Evolutionary conservation across 768 basidiomycete species (phyloP).

Genomic region (Leccinum disarticulatum): DNA sequence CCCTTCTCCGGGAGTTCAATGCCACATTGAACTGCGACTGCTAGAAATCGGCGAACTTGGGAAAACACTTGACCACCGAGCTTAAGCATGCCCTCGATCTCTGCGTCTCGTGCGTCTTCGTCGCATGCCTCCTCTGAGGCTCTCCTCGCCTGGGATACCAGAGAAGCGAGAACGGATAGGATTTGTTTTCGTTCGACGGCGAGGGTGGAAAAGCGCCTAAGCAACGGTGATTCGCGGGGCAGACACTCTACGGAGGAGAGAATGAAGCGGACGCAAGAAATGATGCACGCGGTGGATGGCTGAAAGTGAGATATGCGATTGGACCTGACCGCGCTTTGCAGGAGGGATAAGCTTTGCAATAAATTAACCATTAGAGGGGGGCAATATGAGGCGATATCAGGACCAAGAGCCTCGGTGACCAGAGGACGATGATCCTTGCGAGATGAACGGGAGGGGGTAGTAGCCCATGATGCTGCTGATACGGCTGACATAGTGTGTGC

Average conservation of each 20-base stretch:
- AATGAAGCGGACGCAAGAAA: slow-evolving; percentile 88
- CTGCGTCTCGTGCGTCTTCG: slow-evolving; percentile 47
- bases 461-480: slow-evolving; percentile 57
- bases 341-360: slow-evolving; percentile 78
- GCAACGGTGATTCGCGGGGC: slow-evolving; percentile 72
- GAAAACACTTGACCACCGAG: slow-evolving; percentile 80
- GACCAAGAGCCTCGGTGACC: slow-evolving; percentile 44
- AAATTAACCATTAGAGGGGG: slow-evolving; percentile 82
- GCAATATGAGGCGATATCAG: slow-evolving; percentile 61
- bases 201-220: slow-evolving; percentile 65
- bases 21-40: slow-evolving; percentile 73
- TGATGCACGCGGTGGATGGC: slow-evolving; percentile 91
- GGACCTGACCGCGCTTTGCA: slow-evolving; percentile 82
- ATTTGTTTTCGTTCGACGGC: slow-evolving; percentile 80
- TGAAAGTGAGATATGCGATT: slow-evolving; percentile 83
- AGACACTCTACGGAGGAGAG: slow-evolving; percentile 83
- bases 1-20: slow-evolving; percentile 59
- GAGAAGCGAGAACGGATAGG: slow-evolving; percentile 71
- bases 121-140: slow-evolving; percentile 51
- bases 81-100: slow-evolving; percentile 77
- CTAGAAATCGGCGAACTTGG: slow-evolving; percentile 77
- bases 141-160: slow-evolving; percentile 79
- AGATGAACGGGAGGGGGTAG: slow-evolving; percentile 41
- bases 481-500: slow-evolving; percentile 49
- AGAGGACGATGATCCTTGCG: slow-evolving; percentile 45